phyloP scores from a whole-genome alignment of 208 protist species.

The Phytomonas sp. region DNA sequence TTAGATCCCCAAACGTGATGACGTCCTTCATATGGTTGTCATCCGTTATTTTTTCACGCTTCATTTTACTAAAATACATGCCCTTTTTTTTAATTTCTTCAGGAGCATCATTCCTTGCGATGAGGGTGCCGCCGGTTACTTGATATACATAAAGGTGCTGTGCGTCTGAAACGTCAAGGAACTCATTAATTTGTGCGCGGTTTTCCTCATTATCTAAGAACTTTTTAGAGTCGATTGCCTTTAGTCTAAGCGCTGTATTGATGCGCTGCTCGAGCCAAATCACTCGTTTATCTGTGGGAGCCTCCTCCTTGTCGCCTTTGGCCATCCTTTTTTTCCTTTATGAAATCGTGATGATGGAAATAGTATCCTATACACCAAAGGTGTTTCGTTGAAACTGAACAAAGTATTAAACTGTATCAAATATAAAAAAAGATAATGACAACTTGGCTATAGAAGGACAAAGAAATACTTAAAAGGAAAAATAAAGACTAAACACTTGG shows the following conservation, averaged over 20 bases:
- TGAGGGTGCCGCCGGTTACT: slow-evolving; percentile 47
- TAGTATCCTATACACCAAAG: background rate
- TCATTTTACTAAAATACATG: slow-evolving; percentile 88
- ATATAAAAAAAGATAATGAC: background rate
- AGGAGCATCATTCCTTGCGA: slow-evolving; percentile 80
- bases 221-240: slow-evolving; percentile 88
- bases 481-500: background rate
- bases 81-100: slow-evolving; percentile 89
- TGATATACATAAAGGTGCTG: slow-evolving; percentile 90
- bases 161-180: slow-evolving; percentile 87
- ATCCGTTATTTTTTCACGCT: slow-evolving; percentile 86
- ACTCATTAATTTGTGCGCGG: slow-evolving; percentile 84
- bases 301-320: slow-evolving; percentile 88
- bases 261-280: slow-evolving; percentile 89
- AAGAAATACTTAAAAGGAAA: background rate
- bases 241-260: slow-evolving; percentile 73
- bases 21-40: slow-evolving; percentile 77
- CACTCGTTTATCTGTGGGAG: slow-evolving; percentile 85
- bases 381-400: background rate
- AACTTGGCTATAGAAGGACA: background rate
- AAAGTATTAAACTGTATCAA: background rate
- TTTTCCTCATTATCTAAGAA: slow-evolving; percentile 89
- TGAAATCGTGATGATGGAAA: background rate
- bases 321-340: slow-evolving; percentile 28
- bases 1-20: slow-evolving; percentile 82